Evolutionary conservation across 176 grass and related monocot genomes (phyloP).

Genomic region (Eragrostis nindensis): DNA sequence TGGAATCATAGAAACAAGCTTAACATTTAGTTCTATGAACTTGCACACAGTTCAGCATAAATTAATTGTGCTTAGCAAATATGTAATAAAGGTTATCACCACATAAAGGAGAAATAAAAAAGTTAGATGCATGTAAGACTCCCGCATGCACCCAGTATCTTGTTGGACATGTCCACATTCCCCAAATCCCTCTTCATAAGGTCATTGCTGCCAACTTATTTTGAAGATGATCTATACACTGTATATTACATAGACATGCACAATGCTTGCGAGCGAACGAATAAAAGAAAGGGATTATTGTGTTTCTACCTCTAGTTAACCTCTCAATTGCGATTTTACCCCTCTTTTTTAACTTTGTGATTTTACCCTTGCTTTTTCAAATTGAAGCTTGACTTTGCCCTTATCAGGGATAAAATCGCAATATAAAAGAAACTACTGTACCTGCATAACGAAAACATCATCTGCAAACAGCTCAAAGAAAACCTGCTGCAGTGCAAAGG

Average conservation of each 20-base stretch:
- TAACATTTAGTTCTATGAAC: constrained; percentile 20
- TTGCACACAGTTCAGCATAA: constrained; percentile 7
- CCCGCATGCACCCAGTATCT: neutral
- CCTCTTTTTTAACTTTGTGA: too few relatives aligned
- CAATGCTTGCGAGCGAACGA: constrained; percentile 2
- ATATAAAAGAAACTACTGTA: constrained; percentile 23
- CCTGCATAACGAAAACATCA: constrained; percentile 98
- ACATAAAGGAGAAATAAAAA: neutral
- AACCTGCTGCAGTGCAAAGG: constrained; percentile 93
- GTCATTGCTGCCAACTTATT: constrained; percentile 18
- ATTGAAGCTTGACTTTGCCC: too few relatives aligned
- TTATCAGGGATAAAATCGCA: too few relatives aligned
- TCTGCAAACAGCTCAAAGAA: constrained; percentile 91
- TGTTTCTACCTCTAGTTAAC: too few relatives aligned
- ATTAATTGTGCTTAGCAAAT: neutral
- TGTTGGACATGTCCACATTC: neutral
- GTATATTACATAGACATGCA: constrained; percentile 1
- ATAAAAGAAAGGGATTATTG: neutral
- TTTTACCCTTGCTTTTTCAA: too few relatives aligned
- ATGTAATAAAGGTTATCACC: neutral
- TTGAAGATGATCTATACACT: constrained; percentile 15
- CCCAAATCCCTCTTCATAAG: constrained; percentile 14
- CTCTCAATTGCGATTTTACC: too few relatives aligned
- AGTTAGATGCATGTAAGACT: constrained; percentile 6
- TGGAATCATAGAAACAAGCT: constrained; percentile 50